Conservation (phyloP, 306 rosid species). For the Lathyrus aphaca region DNA sequence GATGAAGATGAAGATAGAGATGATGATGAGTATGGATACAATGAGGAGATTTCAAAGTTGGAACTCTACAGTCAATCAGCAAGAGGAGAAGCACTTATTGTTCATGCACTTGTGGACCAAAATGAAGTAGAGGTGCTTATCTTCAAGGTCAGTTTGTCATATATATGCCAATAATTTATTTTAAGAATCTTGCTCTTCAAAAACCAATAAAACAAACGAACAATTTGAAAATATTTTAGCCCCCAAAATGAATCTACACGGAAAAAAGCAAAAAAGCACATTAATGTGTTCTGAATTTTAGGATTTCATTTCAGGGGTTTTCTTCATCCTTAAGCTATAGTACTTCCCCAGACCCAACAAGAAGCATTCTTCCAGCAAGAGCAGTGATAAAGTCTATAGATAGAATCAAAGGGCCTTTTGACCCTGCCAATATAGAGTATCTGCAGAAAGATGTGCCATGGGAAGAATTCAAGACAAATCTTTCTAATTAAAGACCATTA, state of each 20-base stretch:
- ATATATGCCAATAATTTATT: conserved; percentile 5
- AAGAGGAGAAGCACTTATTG: conserved; percentile 72
- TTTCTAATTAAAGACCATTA: neutral
- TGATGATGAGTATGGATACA: conserved; percentile 55
- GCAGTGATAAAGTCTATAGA: conserved; percentile 71
- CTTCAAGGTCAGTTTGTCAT: conserved; percentile 64
- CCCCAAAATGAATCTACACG: neutral
- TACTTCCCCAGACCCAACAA: conserved; percentile 81
- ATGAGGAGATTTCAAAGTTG: conserved; percentile 65
- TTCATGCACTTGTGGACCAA: conserved; percentile 67
- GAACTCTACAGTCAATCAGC: conserved; percentile 68
- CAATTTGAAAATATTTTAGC: neutral
- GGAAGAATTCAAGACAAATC: conserved; percentile 59
- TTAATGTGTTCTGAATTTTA: too few species aligned
- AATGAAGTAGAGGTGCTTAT: conserved; percentile 69
- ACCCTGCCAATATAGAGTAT: conserved; percentile 76
- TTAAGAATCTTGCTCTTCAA: neutral
- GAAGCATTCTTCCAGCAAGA: conserved; percentile 71
- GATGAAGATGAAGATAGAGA: conserved; percentile 44
- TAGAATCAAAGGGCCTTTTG: conserved; percentile 82
- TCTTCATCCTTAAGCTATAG: conserved; percentile 74
- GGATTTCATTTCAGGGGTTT: conserved; percentile 63
- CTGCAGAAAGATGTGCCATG: conserved; percentile 64
- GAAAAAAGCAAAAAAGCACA: neutral
- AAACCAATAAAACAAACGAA: neutral